These are phyloP conservation scores for Paracoccidioides brasiliensis DNA, from an alignment of 2,329 filamentous ascomycete species.

Conservation along the genomic window DNA sequence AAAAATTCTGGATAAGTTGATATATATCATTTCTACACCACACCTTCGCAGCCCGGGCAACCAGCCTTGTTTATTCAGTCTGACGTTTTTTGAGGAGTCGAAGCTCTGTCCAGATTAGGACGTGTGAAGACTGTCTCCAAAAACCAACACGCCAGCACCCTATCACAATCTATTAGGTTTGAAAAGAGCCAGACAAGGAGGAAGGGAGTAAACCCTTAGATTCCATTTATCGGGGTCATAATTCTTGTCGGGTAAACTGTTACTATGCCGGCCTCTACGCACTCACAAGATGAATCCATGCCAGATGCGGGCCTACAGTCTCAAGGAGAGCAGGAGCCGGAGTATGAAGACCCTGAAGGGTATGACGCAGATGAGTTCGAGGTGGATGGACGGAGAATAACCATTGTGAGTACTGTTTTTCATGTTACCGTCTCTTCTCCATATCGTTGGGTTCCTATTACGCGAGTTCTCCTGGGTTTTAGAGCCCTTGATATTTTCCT, in stretches of 20 bases:
- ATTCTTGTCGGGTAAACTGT: background rate
- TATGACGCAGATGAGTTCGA: constrained; percentile 33
- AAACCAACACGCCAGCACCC: too few species aligned
- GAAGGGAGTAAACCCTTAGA: background rate
- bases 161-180: too few species aligned
- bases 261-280: constrained; percentile 28
- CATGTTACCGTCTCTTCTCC: background rate
- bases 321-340: constrained; percentile 11
- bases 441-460: background rate
- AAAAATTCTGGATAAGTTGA: background rate
- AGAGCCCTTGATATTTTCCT: too few species aligned
- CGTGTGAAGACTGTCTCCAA: too few species aligned
- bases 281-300: constrained; percentile 32
- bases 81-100: background rate
- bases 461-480: too few species aligned
- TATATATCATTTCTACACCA: background rate
- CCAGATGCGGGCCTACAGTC: constrained; percentile 18
- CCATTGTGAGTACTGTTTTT: constrained; percentile 38
- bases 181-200: too few species aligned
- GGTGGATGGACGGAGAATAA: constrained; percentile 42
- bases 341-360: constrained; percentile 34
- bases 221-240: background rate
- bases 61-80: background rate
- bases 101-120: background rate
- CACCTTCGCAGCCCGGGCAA: background rate